Evolutionary conservation across 1,284 basidiomycete genomes (phyloP).

Genomic region (Paramarasmius palmivorus): DNA sequence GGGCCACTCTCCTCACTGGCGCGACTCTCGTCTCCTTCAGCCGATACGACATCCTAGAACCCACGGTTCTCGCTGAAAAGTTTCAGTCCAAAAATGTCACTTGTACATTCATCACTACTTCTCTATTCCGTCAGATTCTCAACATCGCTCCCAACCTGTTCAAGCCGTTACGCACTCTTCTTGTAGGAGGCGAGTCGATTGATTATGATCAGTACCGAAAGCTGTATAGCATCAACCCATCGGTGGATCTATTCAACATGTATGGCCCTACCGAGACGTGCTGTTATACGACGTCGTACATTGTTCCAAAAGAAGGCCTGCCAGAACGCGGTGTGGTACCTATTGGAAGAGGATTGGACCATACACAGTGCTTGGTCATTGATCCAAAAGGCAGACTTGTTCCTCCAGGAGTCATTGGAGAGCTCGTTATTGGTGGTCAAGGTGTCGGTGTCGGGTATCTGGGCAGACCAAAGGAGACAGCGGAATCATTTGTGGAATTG

Average conservation of each 20-base stretch:
- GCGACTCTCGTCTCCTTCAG: conserved; percentile 6
- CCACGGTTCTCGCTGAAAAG: not conserved
- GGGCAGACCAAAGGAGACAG: not conserved
- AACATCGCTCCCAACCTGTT: not conserved
- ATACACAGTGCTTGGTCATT: not conserved
- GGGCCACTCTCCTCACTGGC: conserved; percentile 3
- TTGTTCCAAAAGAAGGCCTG: not conserved
- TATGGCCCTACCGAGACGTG: conserved; percentile 4
- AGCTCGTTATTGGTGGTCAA: conserved; percentile 2
- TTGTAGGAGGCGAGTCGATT: conserved; percentile 2
- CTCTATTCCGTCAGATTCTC: not conserved
- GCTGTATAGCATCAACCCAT: not conserved
- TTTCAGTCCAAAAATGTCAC: not conserved
- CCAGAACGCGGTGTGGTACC: not conserved
- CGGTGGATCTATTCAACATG: not conserved
- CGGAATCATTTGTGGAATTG: not conserved
- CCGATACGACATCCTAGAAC: conserved; percentile 5
- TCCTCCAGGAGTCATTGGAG: conserved; percentile 1
- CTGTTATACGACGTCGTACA: conserved; percentile 2
- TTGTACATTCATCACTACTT: conserved; percentile 1
- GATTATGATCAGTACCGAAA: conserved; percentile 1
- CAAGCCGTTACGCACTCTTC: not conserved
- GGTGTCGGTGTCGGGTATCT: conserved; percentile 3
- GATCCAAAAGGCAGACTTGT: not conserved
- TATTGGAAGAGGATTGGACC: not conserved